Evolutionary conservation across 163 green algal species (phyloP).

Genomic region (Prototheca cutis): DNA sequence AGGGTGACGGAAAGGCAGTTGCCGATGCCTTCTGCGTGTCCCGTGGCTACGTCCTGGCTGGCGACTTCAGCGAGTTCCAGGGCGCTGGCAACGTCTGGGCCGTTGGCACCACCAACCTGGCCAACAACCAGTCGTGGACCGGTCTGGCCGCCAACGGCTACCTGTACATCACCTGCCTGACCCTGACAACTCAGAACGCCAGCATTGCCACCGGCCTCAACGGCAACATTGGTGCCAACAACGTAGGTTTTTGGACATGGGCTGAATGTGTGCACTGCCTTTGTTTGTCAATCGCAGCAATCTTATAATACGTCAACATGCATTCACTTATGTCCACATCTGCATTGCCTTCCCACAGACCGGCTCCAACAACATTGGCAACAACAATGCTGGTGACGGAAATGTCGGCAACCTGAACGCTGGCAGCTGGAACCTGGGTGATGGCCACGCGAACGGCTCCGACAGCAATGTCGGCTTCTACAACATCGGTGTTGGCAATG

Average conservation of each 20-base stretch:
- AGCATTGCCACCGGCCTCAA: not conserved
- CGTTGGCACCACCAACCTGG: not conserved
- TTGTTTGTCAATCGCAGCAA: not conserved
- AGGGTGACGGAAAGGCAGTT: not conserved
- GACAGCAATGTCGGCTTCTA: constrained; percentile 4
- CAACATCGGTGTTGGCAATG: not conserved
- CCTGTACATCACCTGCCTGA: constrained; percentile 9
- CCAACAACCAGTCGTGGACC: not conserved
- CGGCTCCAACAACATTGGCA: constrained; percentile 12
- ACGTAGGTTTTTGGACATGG: not conserved
- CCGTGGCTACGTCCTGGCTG: not conserved
- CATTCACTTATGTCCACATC: too few species aligned
- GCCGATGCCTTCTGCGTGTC: constrained; percentile 3
- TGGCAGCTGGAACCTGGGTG: constrained; percentile 7
- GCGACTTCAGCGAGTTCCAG: not conserved
- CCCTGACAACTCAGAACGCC: not conserved
- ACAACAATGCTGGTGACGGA: constrained; percentile 5
- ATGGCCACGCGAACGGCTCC: constrained; percentile 2
- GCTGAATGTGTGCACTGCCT: not conserved
- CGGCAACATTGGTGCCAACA: constrained; percentile 14
- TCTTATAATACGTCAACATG: too few species aligned
- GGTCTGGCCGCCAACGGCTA: not conserved
- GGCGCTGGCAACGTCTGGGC: constrained; percentile 3
- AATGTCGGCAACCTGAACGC: constrained; percentile 12
- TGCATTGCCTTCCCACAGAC: not conserved